Base-by-base conservation (phyloP, 441 rosid species). In the Syzygium malaccense region DNA sequence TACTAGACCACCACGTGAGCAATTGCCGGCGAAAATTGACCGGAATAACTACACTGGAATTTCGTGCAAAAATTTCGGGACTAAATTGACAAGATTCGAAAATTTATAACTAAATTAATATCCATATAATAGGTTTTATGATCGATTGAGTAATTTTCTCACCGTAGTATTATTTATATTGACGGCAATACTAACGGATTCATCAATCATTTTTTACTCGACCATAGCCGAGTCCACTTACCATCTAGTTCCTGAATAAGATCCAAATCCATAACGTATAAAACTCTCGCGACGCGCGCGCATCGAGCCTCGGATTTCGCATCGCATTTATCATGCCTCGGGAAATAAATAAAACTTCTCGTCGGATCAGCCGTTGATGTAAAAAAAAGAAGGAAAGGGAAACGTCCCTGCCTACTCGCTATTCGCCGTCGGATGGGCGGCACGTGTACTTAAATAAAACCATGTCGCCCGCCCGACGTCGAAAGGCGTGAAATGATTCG, bases 121-220 rank as follows among this genome's bases (percentile, higher is more conserved):
- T 55, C 3, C 23, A 54, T 5, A 7, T n/a, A 3, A 62, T 3
- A 14, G 4, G 5, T 7, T 62, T n/a, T 6, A 14, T 0, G 17
- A 62, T 7, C 1, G 4, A 62, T 62, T n/a, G 20, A 4, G 14
- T 4, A 64, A 30, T 64, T n/a, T 28, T 60, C 14, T 6, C 15
- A 0, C 15, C 15, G 13, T 14, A 14, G 4, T 60, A 60, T 28
- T 28, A 28, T 60, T 60, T 60, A 13, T 20, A n/a, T 2, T 2
- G 3, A 14, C 0, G 2, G 15, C 1, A 0, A n/a, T 7, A 15
- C 6, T 14, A 62, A 62, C 3, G 6, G 10, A 30, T 64, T 30
- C 15, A 64, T 30, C 37, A 7, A 30, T 64, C 18, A 17, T 9
- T 4, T 30, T 30, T 15, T 30, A 1, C 12, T 64, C 3, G 1